These are phyloP conservation scores for Beta macrorhiza DNA, from an alignment of 179 eudicot species.

Conservation along the genomic window DNA sequence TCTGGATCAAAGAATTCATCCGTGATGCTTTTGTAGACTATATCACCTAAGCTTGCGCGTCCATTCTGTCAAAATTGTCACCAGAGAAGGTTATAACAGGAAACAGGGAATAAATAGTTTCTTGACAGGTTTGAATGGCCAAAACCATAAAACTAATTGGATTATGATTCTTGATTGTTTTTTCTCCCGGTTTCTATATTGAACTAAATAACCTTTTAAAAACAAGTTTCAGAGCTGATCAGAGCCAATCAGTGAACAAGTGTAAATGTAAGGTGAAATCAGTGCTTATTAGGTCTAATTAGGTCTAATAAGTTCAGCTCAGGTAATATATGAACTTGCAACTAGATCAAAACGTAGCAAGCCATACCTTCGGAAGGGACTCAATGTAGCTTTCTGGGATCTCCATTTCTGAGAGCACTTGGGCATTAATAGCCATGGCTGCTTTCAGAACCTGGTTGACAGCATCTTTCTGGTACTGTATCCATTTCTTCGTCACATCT, in stretches of 20 bases:
- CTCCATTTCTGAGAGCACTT: slow-evolving; percentile 80
- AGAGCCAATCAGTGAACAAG: no score
- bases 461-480: slow-evolving; percentile 73
- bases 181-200: no score
- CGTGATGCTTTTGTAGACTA: slow-evolving; percentile 73
- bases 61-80: slow-evolving; percentile 54
- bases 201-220: no score
- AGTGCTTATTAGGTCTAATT: no score
- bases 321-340: not conserved
- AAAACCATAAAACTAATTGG: not conserved
- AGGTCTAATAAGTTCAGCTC: not conserved
- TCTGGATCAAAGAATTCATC: slow-evolving; percentile 78
- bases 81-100: not conserved
- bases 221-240: no score
- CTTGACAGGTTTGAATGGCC: not conserved
- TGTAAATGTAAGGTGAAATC: no score
- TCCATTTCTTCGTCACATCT: slow-evolving; percentile 59
- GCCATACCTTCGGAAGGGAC: slow-evolving; percentile 74
- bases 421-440: slow-evolving; percentile 92
- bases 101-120: not conserved
- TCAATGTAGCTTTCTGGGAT: slow-evolving; percentile 87
- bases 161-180: not conserved
- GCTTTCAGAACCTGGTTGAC: slow-evolving; percentile 95
- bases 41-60: slow-evolving; percentile 83
- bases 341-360: not conserved